Conservation (phyloP, 345 rosid species). For the Pistacia integerrima region DNA sequence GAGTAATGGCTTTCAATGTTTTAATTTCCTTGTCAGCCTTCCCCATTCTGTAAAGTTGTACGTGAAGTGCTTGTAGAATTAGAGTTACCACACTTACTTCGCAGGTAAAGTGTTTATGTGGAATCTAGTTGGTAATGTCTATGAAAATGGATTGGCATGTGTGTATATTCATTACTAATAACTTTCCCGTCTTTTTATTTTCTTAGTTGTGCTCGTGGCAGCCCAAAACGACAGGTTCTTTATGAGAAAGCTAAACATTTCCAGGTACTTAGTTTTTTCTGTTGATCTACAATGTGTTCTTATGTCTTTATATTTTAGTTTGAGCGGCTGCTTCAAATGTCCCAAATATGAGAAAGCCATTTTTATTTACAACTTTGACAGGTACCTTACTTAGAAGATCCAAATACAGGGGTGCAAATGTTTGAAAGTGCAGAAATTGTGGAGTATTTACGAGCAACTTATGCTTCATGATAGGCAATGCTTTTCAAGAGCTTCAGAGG, state of each 20-base stretch:
- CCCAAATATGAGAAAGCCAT: neutral
- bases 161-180: neutral
- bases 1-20: neutral
- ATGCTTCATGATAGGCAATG: conserved; percentile 44
- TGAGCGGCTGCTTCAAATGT: neutral
- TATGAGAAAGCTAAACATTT: conserved; percentile 64
- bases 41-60: conserved; percentile 85
- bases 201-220: conserved; percentile 83
- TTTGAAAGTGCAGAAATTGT: conserved; percentile 92
- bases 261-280: conserved; percentile 51
- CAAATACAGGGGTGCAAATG: conserved; percentile 88
- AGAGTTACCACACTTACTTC: conserved; percentile 74
- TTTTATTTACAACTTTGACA: conserved; percentile 25
- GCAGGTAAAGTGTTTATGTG: conserved; percentile 46
- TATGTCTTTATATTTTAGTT: neutral
- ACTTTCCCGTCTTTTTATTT: conserved; percentile 1
- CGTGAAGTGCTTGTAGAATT: conserved; percentile 87
- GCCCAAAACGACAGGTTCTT: conserved; percentile 72
- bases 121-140: neutral
- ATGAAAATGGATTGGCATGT: neutral
- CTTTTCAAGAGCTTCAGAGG: neutral
- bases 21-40: conserved; percentile 50
- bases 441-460: conserved; percentile 80
- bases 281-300: neutral
- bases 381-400: conserved; percentile 91